phyloP scores from a whole-genome alignment of 116 monocot species.

The Zostera marina region DNA sequence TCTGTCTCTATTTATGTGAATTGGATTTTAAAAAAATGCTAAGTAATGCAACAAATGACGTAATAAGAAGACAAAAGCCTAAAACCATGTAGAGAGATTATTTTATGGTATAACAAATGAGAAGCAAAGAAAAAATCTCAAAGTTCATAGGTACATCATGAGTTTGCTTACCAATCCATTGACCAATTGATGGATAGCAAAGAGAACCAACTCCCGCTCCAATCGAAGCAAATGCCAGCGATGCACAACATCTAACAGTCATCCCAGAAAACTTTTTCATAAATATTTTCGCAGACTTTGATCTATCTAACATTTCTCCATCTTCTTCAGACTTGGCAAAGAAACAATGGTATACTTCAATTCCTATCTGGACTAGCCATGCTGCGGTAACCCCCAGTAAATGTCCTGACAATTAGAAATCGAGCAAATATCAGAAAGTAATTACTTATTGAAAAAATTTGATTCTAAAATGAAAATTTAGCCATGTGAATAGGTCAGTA shows the following conservation, averaged over 20 bases:
- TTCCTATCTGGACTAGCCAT: slow-evolving; percentile 70
- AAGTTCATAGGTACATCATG: neutral
- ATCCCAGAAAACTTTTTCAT: slow-evolving; percentile 31
- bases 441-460: neutral
- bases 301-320: slow-evolving; percentile 11
- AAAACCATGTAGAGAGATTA: too few relatives aligned
- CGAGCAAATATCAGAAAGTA: neutral
- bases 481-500: neutral
- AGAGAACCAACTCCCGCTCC: slow-evolving; percentile 78
- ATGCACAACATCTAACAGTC: slow-evolving; percentile 46
- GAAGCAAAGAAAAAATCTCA: too few relatives aligned
- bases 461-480: neutral
- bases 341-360: slow-evolving; percentile 56
- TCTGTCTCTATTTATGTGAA: too few relatives aligned
- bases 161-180: slow-evolving; percentile 73
- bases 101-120: too few relatives aligned
- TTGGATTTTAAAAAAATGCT: too few relatives aligned
- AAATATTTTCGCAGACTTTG: slow-evolving; percentile 29
- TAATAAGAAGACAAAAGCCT: too few relatives aligned
- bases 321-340: slow-evolving; percentile 27
- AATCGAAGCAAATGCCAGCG: slow-evolving; percentile 81
- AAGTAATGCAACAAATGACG: too few relatives aligned
- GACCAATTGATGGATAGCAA: slow-evolving; percentile 70
- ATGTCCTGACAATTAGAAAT: slow-evolving; percentile 33
- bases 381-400: slow-evolving; percentile 59